Percentiles rank a stretch among this genome's conserved stretches.
These are phyloP conservation scores for Fusarium setosum DNA, from an alignment of 2,329 filamentous ascomycete genomes.

Conservation along the genomic window DNA sequence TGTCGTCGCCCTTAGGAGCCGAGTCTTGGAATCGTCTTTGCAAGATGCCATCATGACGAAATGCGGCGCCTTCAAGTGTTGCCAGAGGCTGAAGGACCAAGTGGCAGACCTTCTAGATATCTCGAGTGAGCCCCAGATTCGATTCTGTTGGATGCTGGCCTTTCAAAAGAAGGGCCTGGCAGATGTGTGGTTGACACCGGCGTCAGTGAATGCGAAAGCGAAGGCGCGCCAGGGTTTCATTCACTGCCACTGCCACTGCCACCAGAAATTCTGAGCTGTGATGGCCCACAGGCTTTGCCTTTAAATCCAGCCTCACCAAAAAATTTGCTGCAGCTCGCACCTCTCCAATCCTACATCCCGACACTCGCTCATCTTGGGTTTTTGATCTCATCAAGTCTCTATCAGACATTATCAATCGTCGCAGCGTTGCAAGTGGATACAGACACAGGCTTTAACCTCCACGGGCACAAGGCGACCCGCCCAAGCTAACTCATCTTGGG, in stretches of 20 bases:
- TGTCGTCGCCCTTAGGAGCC: not conserved
- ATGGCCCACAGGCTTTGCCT: no score
- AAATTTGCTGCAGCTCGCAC: not conserved
- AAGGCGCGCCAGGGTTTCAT: no score
- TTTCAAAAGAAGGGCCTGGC: no score
- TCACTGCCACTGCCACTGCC: no score
- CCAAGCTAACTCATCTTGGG: constrained; percentile 30
- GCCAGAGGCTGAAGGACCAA: not conserved
- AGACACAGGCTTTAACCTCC: not conserved
- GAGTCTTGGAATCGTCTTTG: not conserved
- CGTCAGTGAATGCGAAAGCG: not conserved
- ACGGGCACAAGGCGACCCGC: constrained; percentile 11
- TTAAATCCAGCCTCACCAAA: not conserved
- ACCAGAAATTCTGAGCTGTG: no score
- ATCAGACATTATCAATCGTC: not conserved
- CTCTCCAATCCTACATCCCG: not conserved
- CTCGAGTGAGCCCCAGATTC: not conserved
- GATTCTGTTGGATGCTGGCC: not conserved
- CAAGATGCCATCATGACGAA: not conserved
- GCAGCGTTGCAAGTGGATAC: constrained; percentile 21
- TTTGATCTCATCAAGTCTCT: not conserved
- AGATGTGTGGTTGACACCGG: no score
- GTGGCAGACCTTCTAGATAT: not conserved
- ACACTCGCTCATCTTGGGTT: not conserved
- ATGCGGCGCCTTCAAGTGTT: not conserved